A percentile compares a stretch with the other conserved stretches of the same genome.
Evolutionary conservation across 2,329 filamentous ascomycete species (phyloP).

Genomic region (Colletotrichum sp.): DNA sequence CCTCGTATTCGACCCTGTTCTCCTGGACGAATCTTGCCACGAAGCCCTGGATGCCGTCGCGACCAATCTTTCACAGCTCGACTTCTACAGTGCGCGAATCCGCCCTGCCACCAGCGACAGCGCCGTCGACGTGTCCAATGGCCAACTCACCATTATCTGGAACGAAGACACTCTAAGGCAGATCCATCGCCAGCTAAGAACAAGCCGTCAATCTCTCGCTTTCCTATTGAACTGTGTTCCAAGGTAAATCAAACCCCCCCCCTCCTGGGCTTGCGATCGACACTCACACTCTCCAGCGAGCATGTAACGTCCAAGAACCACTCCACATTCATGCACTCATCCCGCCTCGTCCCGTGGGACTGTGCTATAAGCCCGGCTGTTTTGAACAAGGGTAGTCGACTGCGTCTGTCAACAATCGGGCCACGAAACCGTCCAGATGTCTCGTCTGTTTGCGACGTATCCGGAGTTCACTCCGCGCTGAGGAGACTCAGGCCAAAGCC

Average conservation of each 20-base stretch:
- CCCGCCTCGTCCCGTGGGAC: slow-evolving; percentile 10
- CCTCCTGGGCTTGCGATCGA: no score
- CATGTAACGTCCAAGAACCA: slow-evolving; percentile 18
- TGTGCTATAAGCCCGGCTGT: slow-evolving; percentile 19
- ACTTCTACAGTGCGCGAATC: slow-evolving; percentile 10
- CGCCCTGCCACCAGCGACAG: slow-evolving; percentile 3
- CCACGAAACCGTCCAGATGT: neutral
- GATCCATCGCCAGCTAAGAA: neutral
- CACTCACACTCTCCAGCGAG: neutral
- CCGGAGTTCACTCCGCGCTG: slow-evolving; percentile 5
- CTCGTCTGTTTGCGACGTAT: neutral
- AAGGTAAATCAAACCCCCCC: neutral
- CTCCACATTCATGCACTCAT: slow-evolving; percentile 19
- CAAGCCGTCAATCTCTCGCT: slow-evolving; percentile 12
- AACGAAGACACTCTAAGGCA: slow-evolving; percentile 21
- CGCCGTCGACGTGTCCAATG: slow-evolving; percentile 5
- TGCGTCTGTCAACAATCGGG: slow-evolving; percentile 6
- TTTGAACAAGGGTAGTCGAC: slow-evolving; percentile 19
- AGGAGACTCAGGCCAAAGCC: slow-evolving; percentile 13
- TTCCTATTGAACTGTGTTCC: slow-evolving; percentile 22
- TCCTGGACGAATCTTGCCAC: slow-evolving; percentile 15
- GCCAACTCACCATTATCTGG: slow-evolving; percentile 23
- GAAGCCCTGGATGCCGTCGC: slow-evolving; percentile 13
- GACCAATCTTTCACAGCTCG: slow-evolving; percentile 1
- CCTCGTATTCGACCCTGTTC: neutral